phyloP scores from a whole-genome alignment of 768 basidiomycete genomes.

The Serendipita vermifera region DNA sequence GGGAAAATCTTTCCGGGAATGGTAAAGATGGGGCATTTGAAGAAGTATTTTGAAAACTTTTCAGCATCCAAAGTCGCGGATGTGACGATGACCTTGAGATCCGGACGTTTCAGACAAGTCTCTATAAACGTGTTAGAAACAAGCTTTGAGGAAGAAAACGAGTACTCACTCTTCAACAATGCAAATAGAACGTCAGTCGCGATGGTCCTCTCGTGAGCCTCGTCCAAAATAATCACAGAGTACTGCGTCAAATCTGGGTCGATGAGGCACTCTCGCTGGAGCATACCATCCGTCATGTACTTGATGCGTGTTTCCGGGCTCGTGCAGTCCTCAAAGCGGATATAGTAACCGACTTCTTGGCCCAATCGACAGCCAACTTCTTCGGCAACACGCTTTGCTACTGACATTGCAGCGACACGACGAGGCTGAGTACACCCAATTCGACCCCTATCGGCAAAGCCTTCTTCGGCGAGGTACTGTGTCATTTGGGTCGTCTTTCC shows the following conservation, averaged over 20 bases:
- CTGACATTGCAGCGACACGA: slow-evolving; percentile 98
- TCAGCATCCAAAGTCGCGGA: slow-evolving; percentile 98
- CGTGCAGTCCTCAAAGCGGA: slow-evolving; percentile 99
- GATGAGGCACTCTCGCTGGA: slow-evolving; percentile 91
- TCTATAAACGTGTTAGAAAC: slow-evolving; percentile 36
- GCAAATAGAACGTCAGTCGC: slow-evolving; percentile 98
- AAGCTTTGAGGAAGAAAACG: slow-evolving; percentile 23
- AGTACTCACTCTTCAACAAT: slow-evolving; percentile 62
- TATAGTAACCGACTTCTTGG: slow-evolving; percentile 95
- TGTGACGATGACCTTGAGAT: slow-evolving; percentile 95
- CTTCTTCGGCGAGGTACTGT: slow-evolving; percentile 92
- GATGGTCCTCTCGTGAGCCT: slow-evolving; percentile 97
- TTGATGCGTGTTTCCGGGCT: slow-evolving; percentile 98
- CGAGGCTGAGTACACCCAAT: slow-evolving; percentile 98
- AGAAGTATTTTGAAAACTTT: slow-evolving; percentile 99
- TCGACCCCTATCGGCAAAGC: slow-evolving; percentile 77
- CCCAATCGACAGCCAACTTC: slow-evolving; percentile 97
- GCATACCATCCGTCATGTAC: slow-evolving; percentile 99
- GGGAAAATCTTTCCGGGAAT: slow-evolving; percentile 99
- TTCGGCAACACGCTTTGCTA: slow-evolving; percentile 95
- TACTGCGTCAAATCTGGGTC: slow-evolving; percentile 90
- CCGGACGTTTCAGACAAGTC: slow-evolving; percentile 85
- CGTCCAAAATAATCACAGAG: slow-evolving; percentile 95
- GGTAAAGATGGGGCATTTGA: slow-evolving; percentile 96
- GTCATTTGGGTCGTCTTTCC: slow-evolving; percentile 99